A percentile compares a stretch with the other conserved stretches of the same genome.
Evolutionary conservation across 2,329 filamentous ascomycete genomes (phyloP).

Genomic region (Exophiala bonariae): DNA sequence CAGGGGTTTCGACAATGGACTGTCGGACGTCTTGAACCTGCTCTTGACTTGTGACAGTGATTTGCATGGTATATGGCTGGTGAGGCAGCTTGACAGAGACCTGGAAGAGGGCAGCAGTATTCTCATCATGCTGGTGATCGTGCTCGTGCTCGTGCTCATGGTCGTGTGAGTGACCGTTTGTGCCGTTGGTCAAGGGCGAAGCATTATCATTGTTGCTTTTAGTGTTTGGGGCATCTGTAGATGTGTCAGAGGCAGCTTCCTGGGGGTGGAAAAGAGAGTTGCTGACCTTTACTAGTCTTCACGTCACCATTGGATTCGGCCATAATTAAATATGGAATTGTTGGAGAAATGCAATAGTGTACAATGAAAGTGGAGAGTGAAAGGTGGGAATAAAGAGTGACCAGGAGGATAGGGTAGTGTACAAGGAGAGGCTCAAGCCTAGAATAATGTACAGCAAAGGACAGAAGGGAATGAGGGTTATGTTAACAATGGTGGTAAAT

Average conservation of each 20-base stretch:
- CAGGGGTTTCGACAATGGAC: slow-evolving; percentile 88
- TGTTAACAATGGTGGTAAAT: no score
- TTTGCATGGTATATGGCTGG: slow-evolving; percentile 73
- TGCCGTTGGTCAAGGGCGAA: slow-evolving; percentile 16
- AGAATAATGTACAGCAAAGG: slow-evolving; percentile 13
- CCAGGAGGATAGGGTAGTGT: slow-evolving; percentile 20
- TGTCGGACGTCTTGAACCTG: slow-evolving; percentile 97
- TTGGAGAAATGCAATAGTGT: slow-evolving; percentile 22
- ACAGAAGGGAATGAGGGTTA: neutral
- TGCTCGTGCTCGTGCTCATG: slow-evolving; percentile 25
- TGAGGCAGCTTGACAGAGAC: slow-evolving; percentile 82
- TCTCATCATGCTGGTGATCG: slow-evolving; percentile 23
- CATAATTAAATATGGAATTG: slow-evolving; percentile 21
- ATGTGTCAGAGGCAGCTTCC: slow-evolving; percentile 3
- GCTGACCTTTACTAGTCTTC: slow-evolving; percentile 24
- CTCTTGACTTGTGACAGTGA: slow-evolving; percentile 91
- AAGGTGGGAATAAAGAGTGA: slow-evolving; percentile 21
- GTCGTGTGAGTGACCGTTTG: slow-evolving; percentile 20
- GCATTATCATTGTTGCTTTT: slow-evolving; percentile 10
- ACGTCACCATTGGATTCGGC: slow-evolving; percentile 28
- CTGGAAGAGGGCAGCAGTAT: slow-evolving; percentile 58
- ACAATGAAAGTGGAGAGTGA: slow-evolving; percentile 13
- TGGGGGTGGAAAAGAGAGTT: neutral
- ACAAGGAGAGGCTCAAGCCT: slow-evolving; percentile 14
- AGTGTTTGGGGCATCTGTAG: slow-evolving; percentile 16